Base-by-base conservation (phyloP, 176 grass and related monocot genomes). In the Paspalum vaginatum region DNA sequence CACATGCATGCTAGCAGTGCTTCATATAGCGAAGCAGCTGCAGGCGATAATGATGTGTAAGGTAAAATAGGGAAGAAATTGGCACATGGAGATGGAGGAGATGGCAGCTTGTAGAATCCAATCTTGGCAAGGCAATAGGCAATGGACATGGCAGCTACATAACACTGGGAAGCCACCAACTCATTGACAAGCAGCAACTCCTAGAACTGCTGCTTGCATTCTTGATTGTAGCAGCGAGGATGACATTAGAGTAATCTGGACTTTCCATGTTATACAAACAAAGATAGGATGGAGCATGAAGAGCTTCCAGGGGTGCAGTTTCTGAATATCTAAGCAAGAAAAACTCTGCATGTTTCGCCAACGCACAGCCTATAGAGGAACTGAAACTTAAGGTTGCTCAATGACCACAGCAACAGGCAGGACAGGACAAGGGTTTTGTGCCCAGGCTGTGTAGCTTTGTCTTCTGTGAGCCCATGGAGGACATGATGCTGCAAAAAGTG, bases 281-380 rank as follows among this genome's bases (percentile, higher is more conserved):
- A 56, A 41, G 17, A 81, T 65, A 68, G 79, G 72, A 71, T 13
- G 75, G 17, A 71, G 17, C 16, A 43, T 9, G 17, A 45, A 61
- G 5, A 44, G 17, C 18, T 8, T 2, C 5, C 43, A 40, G 18
- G 49, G 60, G 25, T 47, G 22, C 50, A 60, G 61, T 32, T 84
- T 86, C 41, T 74, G n/a, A 49, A 75, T 52, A 43, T 38, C 9
- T 75, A 61, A 70, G 66, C 39, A 14, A 17, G 49, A 87, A 80
- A 76, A 55, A 14, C 32, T 76, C 7, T 2, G 39, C 18, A 25
- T 37, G 46, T 68, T 63, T 69, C 60, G 43, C 72, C 22, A 18
- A 57, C 8, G 10, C 3, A 11, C 39, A 58, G 39, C 41, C 56
- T 59, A 55, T 54, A 20, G 70, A 79, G 21, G 78, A 72, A 57